Percentiles rank a stretch among this genome's conserved stretches.
Conservation (phyloP, 1,284 basidiomycete genomes). For the Austroboletus niveus region DNA sequence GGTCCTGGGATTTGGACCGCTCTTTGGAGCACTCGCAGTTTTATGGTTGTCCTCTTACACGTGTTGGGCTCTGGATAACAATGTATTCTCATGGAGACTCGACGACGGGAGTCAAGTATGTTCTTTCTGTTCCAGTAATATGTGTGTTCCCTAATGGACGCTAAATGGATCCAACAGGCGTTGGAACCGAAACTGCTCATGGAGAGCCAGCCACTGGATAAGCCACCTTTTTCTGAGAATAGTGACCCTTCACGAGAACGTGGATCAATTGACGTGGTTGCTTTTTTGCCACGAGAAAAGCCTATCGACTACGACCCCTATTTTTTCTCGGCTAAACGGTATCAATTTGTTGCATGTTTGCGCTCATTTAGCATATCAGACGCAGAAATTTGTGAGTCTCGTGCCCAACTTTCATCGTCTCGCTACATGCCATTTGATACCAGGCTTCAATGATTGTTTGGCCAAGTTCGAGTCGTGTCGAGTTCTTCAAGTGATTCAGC, state of each 20-base stretch:
- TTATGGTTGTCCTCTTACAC: neutral
- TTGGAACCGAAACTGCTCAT: neutral
- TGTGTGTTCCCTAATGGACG: neutral
- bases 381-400: constrained; percentile 12
- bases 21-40: neutral
- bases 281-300: constrained; percentile 9
- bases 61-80: constrained; percentile 5
- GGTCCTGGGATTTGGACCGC: constrained; percentile 1
- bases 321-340: constrained; percentile 16
- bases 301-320: constrained; percentile 3
- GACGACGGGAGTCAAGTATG: constrained; percentile 4
- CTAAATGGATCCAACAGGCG: neutral
- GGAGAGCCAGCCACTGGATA: constrained; percentile 15
- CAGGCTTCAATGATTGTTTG: constrained; percentile 3
- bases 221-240: constrained; percentile 3
- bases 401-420: neutral
- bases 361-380: constrained; percentile 7
- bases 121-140: neutral
- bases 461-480: neutral
- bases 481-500: neutral
- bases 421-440: constrained; percentile 1
- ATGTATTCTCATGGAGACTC: neutral
- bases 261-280: constrained; percentile 10
- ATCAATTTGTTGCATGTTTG: constrained; percentile 5
- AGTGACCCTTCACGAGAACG: neutral